Conservation (phyloP, 768 basidiomycete genomes). For the Auricularia auricula-judae region DNA sequence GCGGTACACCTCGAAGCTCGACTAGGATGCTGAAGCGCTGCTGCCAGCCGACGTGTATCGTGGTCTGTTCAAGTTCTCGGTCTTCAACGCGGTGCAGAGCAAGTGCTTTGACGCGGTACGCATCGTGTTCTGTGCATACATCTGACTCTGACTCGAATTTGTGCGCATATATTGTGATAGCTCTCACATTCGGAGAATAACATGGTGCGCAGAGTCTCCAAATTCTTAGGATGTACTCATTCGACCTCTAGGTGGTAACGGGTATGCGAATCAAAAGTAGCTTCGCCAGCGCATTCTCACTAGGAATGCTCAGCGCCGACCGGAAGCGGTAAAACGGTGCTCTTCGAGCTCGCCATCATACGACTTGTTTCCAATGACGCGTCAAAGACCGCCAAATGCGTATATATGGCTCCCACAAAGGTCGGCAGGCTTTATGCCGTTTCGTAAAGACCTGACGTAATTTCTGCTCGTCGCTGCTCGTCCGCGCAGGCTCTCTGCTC, state of each 20-base stretch:
- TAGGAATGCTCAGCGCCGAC: conserved; percentile 62
- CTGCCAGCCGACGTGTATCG: conserved; percentile 71
- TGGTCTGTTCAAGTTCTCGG: conserved; percentile 72
- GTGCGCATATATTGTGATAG: conserved; percentile 22
- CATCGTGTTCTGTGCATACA: not conserved
- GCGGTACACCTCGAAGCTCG: not conserved
- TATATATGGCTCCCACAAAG: conserved; percentile 93
- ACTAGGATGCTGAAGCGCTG: not conserved
- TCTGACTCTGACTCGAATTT: not conserved
- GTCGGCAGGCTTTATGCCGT: conserved; percentile 22
- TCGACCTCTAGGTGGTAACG: conserved; percentile 48
- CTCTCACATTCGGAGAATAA: conserved; percentile 51
- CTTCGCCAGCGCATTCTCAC: conserved; percentile 1
- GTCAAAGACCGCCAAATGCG: conserved; percentile 44
- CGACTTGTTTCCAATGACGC: conserved; percentile 44
- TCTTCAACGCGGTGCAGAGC: conserved; percentile 89
- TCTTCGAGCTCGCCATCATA: conserved; percentile 88
- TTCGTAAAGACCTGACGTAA: too few relatives aligned
- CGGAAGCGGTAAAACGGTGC: conserved; percentile 89
- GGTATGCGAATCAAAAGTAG: conserved; percentile 27
- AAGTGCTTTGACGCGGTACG: conserved; percentile 66
- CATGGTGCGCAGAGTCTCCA: conserved; percentile 33
- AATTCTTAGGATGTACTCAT: conserved; percentile 8
- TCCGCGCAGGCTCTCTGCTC: conserved; percentile 66
- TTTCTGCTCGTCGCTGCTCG: not conserved